Evolutionary conservation across 495 filamentous ascomycete genomes (phyloP).

Genomic region (Pseudoneurospora amorphoporcata): DNA sequence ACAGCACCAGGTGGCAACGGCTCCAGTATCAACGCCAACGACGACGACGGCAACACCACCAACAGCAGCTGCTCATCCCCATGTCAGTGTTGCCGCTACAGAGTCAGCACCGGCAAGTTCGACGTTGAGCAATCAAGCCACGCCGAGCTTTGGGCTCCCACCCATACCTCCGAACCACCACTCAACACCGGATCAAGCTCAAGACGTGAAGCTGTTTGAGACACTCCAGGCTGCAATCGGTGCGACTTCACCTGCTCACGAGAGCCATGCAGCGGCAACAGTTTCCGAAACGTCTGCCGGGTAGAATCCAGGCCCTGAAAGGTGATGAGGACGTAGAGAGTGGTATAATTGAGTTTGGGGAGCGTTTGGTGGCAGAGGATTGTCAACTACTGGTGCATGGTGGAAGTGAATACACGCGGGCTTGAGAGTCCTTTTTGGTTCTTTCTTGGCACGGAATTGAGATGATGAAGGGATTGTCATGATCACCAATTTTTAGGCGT

Average conservation of each 20-base stretch:
- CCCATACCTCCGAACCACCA: slow-evolving; percentile 19
- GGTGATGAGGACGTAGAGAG: not conserved
- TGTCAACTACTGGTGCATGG: not conserved
- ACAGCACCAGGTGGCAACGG: not conserved
- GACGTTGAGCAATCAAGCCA: not conserved
- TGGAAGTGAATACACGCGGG: not conserved
- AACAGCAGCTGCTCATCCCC: not conserved
- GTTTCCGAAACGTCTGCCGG: not conserved
- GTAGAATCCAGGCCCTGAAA: not conserved
- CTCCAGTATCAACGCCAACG: not conserved
- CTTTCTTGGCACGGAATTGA: not conserved
- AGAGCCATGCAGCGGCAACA: not conserved
- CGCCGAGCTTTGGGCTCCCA: slow-evolving; percentile 1
- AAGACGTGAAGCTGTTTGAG: slow-evolving; percentile 16
- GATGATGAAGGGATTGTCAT: not conserved
- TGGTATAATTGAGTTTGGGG: not conserved
- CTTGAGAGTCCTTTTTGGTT: not conserved
- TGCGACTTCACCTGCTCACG: slow-evolving; percentile 1
- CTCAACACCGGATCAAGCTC: slow-evolving; percentile 17
- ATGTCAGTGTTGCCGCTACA: not conserved
- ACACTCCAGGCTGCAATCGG: slow-evolving; percentile 15
- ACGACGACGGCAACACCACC: not conserved
- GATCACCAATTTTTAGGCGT: not conserved
- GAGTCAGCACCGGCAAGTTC: not conserved
- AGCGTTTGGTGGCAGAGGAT: not conserved